Conservation (phyloP, 139 green algal genomes). For the Chlamydomonas asymmetrica region DNA sequence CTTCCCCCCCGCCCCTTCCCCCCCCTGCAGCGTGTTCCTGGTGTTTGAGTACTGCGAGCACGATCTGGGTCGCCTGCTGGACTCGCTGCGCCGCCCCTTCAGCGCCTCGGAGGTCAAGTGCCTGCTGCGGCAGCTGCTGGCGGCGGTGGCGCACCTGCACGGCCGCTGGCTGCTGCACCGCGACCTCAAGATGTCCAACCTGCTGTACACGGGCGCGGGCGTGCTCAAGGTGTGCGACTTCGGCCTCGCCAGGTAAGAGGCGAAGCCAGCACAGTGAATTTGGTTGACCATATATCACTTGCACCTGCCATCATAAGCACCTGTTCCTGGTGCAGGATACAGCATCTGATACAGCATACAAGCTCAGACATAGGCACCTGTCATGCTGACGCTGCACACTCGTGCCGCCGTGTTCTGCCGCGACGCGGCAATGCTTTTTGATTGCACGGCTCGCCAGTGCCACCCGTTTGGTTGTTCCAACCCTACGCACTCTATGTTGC, state of each 20-base stretch:
- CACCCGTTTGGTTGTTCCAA: too few species aligned
- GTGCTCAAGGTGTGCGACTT: slow-evolving; percentile 81
- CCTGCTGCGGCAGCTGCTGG: slow-evolving; percentile 68
- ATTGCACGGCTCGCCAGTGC: too few species aligned
- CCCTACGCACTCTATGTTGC: too few species aligned
- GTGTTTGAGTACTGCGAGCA: slow-evolving; percentile 87
- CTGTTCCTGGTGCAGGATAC: too few species aligned
- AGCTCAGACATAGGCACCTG: too few species aligned
- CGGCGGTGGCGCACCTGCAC: slow-evolving; percentile 71
- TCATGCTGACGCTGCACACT: too few species aligned
- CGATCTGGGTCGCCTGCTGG: slow-evolving; percentile 76
- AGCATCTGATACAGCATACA: too few species aligned
- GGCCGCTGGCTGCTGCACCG: slow-evolving; percentile 71
- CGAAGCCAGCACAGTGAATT: too few species aligned
- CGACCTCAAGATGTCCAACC: slow-evolving; percentile 80
- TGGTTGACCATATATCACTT: neutral
- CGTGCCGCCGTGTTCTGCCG: too few species aligned
- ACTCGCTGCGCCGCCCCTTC: slow-evolving; percentile 58
- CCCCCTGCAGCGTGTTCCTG: slow-evolving; percentile 70
- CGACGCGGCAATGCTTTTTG: too few species aligned
- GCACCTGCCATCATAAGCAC: neutral
- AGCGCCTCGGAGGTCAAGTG: slow-evolving; percentile 70
- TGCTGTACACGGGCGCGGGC: slow-evolving; percentile 61
- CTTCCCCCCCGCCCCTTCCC: neutral
- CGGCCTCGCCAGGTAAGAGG: slow-evolving; percentile 61